Percentiles rank a stretch among this genome's conserved stretches.
Conservation (phyloP, 108 stramenopile genomes). For the Conticribra weissflogii region DNA sequence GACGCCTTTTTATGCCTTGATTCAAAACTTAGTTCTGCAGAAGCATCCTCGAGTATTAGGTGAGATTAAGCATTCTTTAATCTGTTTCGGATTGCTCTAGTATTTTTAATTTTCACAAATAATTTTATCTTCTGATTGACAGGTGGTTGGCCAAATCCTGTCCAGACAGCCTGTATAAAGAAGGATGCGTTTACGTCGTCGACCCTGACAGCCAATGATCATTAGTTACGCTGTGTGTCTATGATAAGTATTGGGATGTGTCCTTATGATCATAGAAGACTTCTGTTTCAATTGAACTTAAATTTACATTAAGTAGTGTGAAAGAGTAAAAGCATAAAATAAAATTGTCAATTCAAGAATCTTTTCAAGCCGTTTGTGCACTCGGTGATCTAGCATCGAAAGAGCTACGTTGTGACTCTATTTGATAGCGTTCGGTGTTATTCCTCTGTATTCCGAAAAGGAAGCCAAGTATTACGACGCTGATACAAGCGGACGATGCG, state of each 20-base stretch:
- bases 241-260: not conserved
- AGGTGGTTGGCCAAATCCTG: not conserved
- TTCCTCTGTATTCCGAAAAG: slow-evolving; percentile 79
- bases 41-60: no score
- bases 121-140: not conserved
- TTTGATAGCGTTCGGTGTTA: slow-evolving; percentile 59
- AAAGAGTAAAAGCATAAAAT: no score
- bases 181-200: not conserved
- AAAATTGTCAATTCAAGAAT: not conserved
- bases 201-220: not conserved
- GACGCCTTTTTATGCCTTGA: no score
- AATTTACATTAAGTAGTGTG: no score
- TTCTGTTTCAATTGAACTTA: no score
- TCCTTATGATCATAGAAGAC: no score
- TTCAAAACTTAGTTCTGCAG: no score
- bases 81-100: no score
- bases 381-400: not conserved
- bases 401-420: slow-evolving; percentile 15
- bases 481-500: slow-evolving; percentile 52
- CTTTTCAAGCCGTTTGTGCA: slow-evolving; percentile 6
- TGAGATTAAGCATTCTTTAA: no score
- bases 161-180: not conserved
- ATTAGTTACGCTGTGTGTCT: not conserved
- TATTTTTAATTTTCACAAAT: not conserved
- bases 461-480: slow-evolving; percentile 53